These are phyloP conservation scores for Pinus albicaulis DNA, from an alignment of 75 land plant genomes.

Conservation along the genomic window DNA sequence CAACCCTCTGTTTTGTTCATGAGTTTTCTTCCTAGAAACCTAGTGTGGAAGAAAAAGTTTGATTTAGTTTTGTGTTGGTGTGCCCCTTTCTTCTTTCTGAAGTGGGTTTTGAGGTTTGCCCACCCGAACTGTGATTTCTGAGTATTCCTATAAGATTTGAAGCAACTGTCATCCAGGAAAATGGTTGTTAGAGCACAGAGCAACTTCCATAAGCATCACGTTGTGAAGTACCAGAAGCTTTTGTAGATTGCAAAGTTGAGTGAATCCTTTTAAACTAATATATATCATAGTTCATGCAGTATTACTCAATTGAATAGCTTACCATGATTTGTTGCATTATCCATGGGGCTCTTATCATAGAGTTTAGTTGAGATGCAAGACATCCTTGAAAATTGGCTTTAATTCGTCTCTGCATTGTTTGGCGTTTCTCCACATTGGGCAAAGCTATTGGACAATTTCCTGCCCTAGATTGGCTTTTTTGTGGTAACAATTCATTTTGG, in stretches of 20 bases:
- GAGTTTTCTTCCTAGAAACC: neutral
- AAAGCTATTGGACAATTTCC: neutral
- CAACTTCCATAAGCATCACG: neutral
- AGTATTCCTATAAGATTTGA: neutral
- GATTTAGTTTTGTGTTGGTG: neutral
- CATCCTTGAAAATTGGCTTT: neutral
- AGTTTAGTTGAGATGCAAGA: conserved; percentile 2
- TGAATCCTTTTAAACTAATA: neutral
- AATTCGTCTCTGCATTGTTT: neutral
- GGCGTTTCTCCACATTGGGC: neutral
- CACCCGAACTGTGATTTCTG: neutral
- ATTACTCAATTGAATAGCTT: neutral
- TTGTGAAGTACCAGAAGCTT: neutral
- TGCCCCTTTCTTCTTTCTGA: neutral
- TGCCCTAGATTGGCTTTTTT: neutral
- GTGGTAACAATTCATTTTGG: neutral
- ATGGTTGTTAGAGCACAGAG: neutral
- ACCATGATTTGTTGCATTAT: neutral
- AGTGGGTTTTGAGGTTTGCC: neutral
- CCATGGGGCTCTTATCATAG: neutral
- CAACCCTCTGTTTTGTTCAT: neutral
- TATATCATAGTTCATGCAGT: neutral
- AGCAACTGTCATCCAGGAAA: neutral
- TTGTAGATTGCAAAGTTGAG: neutral
- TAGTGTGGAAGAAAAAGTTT: neutral